A percentile compares a stretch with the other conserved stretches of the same genome.
Conservation (phyloP, 768 basidiomycete genomes). For the Leucosporidium creatinivorum region DNA sequence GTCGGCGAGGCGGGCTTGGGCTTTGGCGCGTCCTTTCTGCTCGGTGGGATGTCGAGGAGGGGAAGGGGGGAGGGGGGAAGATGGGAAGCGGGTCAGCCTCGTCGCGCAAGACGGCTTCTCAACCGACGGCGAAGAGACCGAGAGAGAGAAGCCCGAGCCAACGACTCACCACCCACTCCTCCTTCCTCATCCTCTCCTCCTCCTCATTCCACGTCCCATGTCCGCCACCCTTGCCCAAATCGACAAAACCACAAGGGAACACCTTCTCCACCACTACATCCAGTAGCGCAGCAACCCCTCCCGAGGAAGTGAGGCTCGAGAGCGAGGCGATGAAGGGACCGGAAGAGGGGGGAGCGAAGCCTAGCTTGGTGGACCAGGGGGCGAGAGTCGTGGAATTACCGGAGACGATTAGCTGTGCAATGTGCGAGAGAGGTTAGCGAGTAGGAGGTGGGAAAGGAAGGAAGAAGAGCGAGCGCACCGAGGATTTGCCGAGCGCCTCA, state of each 20-base stretch:
- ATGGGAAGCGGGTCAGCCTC: neutral
- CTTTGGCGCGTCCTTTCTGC: conserved; percentile 12
- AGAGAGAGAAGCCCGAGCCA: neutral
- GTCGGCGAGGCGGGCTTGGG: conserved; percentile 2
- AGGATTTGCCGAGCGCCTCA: conserved; percentile 56
- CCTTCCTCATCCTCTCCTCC: conserved; percentile 51
- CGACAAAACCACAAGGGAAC: conserved; percentile 72
- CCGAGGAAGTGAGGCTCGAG: conserved; percentile 69
- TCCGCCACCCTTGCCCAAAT: conserved; percentile 52
- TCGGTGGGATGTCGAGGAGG: too few relatives aligned
- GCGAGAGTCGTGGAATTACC: conserved; percentile 83
- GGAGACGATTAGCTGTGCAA: conserved; percentile 51
- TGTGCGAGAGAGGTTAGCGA: neutral
- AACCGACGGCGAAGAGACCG: neutral
- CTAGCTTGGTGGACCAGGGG: conserved; percentile 81
- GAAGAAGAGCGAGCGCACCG: neutral
- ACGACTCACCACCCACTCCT: conserved; percentile 24
- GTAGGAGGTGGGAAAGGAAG: too few relatives aligned
- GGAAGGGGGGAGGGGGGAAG: too few relatives aligned
- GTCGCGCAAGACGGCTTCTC: neutral
- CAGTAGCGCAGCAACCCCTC: conserved; percentile 67
- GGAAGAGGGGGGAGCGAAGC: conserved; percentile 52
- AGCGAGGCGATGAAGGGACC: conserved; percentile 64
- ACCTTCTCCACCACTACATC: conserved; percentile 66
- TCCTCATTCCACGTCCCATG: conserved; percentile 59